Percentiles rank a stretch among this genome's conserved stretches.
Evolutionary conservation across 352 stramenopile species (phyloP).

Genomic region (Globisporangium parvum): DNA sequence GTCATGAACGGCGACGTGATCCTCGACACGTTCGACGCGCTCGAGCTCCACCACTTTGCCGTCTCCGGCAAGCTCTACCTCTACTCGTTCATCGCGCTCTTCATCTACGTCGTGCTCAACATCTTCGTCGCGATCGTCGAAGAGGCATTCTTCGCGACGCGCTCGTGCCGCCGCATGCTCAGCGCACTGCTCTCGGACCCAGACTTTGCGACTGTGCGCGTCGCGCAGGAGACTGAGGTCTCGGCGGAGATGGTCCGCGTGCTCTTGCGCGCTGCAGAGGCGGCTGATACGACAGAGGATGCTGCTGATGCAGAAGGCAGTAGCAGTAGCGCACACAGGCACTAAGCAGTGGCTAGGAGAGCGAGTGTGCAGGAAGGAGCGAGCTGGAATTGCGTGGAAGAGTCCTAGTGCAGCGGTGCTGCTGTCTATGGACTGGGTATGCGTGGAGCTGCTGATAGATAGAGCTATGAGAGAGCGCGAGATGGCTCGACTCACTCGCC

Average conservation of each 20-base stretch:
- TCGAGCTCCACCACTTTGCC: constrained; percentile 60
- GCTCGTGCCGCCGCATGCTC: constrained; percentile 51
- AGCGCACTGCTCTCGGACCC: constrained; percentile 56
- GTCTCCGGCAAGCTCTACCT: constrained; percentile 76
- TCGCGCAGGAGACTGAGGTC: constrained; percentile 36
- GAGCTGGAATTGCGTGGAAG: too few species aligned
- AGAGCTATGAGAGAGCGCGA: not conserved
- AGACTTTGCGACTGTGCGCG: constrained; percentile 24
- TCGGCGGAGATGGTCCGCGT: constrained; percentile 50
- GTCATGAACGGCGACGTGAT: constrained; percentile 91
- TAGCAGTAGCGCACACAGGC: not conserved
- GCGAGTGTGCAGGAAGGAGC: not conserved
- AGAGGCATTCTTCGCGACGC: constrained; percentile 88
- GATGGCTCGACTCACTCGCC: constrained; percentile 30
- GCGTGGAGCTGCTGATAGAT: not conserved
- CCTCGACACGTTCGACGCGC: constrained; percentile 86
- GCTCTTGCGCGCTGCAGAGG: constrained; percentile 40
- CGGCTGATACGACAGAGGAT: not conserved
- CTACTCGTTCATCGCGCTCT: constrained; percentile 89
- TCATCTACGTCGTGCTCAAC: constrained; percentile 92
- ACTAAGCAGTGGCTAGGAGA: not conserved
- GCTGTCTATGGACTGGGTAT: too few species aligned
- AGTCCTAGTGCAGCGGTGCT: too few species aligned
- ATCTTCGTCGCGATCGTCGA: constrained; percentile 91
- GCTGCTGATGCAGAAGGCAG: not conserved